These are phyloP conservation scores for Coniochaeta sp. DNA, from an alignment of 2,329 filamentous ascomycete genomes.

Conservation along the genomic window DNA sequence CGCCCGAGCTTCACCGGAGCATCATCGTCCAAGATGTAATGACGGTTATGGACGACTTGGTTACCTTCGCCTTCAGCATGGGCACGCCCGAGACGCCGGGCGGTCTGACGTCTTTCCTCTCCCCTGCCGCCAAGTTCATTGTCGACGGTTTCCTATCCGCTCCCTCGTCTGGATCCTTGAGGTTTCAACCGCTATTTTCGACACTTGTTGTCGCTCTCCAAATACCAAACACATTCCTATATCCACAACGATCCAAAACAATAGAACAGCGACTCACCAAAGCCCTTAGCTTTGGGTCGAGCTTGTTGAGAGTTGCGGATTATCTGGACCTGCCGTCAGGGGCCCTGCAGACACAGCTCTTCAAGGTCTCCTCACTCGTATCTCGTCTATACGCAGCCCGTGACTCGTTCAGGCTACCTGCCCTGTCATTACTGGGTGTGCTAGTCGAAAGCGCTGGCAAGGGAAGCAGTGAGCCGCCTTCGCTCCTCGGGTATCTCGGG, in stretches of 20 bases:
- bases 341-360: conserved; percentile 68
- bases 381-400: conserved; percentile 68
- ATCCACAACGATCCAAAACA: conserved; percentile 44
- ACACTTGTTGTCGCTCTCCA: conserved; percentile 58
- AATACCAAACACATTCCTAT: conserved; percentile 54
- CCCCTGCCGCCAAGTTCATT: conserved; percentile 67
- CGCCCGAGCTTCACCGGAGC: conserved; percentile 57
- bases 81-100: conserved; percentile 44
- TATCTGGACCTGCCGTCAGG: conserved; percentile 55
- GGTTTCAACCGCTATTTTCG: conserved; percentile 69
- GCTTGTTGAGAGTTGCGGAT: conserved; percentile 62
- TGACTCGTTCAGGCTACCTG: conserved; percentile 56
- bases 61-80: conserved; percentile 68
- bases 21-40: conserved; percentile 63
- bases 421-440: conserved; percentile 63
- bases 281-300: conserved; percentile 59
- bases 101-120: conserved; percentile 52
- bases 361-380: conserved; percentile 71
- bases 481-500: conserved; percentile 83
- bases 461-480: conserved; percentile 70
- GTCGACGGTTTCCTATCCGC: conserved; percentile 65
- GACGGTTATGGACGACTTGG: conserved; percentile 61
- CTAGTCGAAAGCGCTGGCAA: conserved; percentile 65
- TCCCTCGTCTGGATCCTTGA: conserved; percentile 59
- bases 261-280: conserved; percentile 57